Evolutionary conservation across 2,329 filamentous ascomycete species (phyloP), one percentile per base, ranked within the genome.

Genomic region (Pseudogymnoascus sp.): DNA sequence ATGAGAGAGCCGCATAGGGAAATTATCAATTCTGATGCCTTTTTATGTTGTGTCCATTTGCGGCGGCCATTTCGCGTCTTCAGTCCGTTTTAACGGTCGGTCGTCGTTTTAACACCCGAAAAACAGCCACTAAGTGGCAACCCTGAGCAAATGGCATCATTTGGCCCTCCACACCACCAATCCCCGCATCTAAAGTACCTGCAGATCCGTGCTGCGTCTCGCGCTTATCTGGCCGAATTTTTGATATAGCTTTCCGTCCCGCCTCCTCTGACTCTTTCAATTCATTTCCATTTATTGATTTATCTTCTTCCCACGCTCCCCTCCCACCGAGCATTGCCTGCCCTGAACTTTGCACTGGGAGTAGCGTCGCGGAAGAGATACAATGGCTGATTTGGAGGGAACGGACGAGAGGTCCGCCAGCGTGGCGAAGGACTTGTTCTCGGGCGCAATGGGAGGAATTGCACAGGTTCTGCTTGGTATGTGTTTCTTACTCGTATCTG

Each of bases 391-490:
- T 14, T 55, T 55, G 8, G 49, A 55, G 49, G 49, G 49, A 14
- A 21, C 16, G 49, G 28, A 18, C 5, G 49, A 55, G n/a, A 55
- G 16, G 49, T 33, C 25, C 49, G 25, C 58, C 18, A 60, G 58
- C 58, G 58, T 60, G 21, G 58, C 23, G 63, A 99, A 97, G 81
- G 95, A 99, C 77, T 80, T 99, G 64, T 89, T 93, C 73, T 86
- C 95, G 9, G 95, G 95, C 38, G 95, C 95, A 64, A 89, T 88
- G 6, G 95, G 95, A 66, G 95, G 95, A 70, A 83, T 97, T 69
- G 93, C 95, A 16, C 95, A 99, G 77, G 95, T 99, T 45, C 79
- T 99, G 66, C 83, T 97, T 68, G 93, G 93, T 96, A 79, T 77
- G 86, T 82, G 62, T 55, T 61, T 49, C 21, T 61, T 62, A 35